A percentile compares a stretch with the other conserved stretches of the same genome.
Evolutionary conservation across 257 asterid species (phyloP).

Genomic region (Solanum etuberosum): DNA sequence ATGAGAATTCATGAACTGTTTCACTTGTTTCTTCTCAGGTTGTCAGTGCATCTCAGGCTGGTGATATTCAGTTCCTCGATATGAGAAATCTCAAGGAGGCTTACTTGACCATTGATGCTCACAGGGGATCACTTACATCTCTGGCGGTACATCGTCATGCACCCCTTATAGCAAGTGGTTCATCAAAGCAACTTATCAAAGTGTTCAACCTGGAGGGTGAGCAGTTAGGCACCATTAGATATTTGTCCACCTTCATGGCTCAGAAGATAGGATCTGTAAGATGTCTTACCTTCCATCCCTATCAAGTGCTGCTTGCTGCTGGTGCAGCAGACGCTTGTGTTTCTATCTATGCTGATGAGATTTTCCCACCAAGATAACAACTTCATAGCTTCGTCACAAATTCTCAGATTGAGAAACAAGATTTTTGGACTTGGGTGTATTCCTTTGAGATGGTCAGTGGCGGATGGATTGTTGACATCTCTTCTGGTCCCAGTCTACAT

Average conservation of each 20-base stretch:
- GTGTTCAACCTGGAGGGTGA: constrained; percentile 78
- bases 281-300: constrained; percentile 90
- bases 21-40: constrained; percentile 27
- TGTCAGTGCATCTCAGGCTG: constrained; percentile 94
- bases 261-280: constrained; percentile 93
- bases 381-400: not conserved
- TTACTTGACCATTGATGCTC: constrained; percentile 78
- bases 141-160: constrained; percentile 89
- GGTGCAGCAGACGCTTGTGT: constrained; percentile 95
- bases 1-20: not conserved
- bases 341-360: constrained; percentile 73
- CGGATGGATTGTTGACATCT: not conserved
- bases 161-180: constrained; percentile 79
- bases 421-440: not conserved
- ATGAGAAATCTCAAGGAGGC: constrained; percentile 53
- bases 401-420: not conserved
- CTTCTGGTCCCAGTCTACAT: not conserved
- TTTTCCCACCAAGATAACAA: constrained; percentile 40
- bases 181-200: constrained; percentile 85
- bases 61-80: constrained; percentile 70
- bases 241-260: constrained; percentile 90
- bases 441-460: not conserved
- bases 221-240: constrained; percentile 76
- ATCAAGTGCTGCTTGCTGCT: constrained; percentile 90
- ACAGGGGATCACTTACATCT: constrained; percentile 90